A percentile compares a stretch with the other conserved stretches of the same genome.
These are phyloP conservation scores for Pyrenula aspistea DNA, from an alignment of 495 filamentous ascomycete genomes.

Conservation along the genomic window DNA sequence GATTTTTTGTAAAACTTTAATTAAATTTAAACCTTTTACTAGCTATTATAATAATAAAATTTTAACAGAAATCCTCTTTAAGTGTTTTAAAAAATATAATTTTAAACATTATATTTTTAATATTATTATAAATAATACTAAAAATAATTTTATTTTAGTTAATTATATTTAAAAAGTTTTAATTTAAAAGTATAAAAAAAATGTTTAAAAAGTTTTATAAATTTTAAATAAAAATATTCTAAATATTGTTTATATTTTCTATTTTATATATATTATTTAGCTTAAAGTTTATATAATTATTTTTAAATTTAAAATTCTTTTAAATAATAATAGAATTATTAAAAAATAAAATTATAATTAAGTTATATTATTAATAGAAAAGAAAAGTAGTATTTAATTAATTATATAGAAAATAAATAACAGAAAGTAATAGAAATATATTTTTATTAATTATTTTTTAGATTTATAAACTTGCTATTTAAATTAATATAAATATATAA, in stretches of 20 bases:
- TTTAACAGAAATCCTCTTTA: conserved; percentile 2
- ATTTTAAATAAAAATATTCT: conserved; percentile 2
- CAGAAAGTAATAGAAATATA: not conserved
- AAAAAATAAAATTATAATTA: not conserved
- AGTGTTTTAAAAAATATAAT: not conserved
- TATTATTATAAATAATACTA: not conserved
- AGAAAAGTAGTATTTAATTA: not conserved
- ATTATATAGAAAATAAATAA: not conserved
- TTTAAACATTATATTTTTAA: conserved; percentile 1
- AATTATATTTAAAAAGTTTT: not conserved
- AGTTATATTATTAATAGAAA: not conserved
- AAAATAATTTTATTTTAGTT: not conserved
- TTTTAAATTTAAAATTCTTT: conserved; percentile 1
- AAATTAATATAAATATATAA: conserved; percentile 2
- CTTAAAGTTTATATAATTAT: not conserved
- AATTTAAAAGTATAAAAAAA: conserved; percentile 3
- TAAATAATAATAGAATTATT: conserved; percentile 1
- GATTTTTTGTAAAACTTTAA: not conserved
- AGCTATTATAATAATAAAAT: not conserved
- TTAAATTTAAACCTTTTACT: not conserved
- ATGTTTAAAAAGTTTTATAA: conserved; percentile 1
- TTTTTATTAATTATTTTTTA: not conserved
- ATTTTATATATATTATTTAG: conserved; percentile 1
- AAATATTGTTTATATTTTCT: conserved; percentile 1
- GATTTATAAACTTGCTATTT: conserved; percentile 2